Evolutionary conservation across 768 basidiomycete genomes (phyloP).

Genomic region (Psilocybe subaeruginosa): DNA sequence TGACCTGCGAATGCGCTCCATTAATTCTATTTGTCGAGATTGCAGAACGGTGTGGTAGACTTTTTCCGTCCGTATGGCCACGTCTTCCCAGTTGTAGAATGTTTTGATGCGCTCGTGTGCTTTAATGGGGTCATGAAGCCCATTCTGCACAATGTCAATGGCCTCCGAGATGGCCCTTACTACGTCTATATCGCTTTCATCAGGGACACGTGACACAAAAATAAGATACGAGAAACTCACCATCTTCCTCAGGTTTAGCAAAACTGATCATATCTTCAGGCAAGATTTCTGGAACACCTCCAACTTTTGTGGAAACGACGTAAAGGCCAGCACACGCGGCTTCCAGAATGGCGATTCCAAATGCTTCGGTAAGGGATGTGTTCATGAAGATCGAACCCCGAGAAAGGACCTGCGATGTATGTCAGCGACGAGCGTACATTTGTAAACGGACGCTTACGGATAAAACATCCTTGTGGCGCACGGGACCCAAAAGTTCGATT

Average conservation of each 20-base stretch:
- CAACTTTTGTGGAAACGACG: slow-evolving; percentile 92
- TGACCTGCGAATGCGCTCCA: slow-evolving; percentile 78
- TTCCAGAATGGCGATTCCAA: slow-evolving; percentile 97
- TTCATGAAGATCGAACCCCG: slow-evolving; percentile 93
- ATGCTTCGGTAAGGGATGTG: slow-evolving; percentile 94
- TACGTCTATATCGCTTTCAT: slow-evolving; percentile 58
- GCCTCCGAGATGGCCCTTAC: slow-evolving; percentile 83
- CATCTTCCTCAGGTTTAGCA: slow-evolving; percentile 91
- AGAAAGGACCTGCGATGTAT: slow-evolving; percentile 64
- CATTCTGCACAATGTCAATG: slow-evolving; percentile 65
- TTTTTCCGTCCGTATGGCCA: slow-evolving; percentile 78
- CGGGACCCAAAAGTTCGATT: slow-evolving; percentile 85
- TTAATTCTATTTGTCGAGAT: slow-evolving; percentile 67
- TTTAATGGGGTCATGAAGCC: slow-evolving; percentile 70
- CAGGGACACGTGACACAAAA: neutral
- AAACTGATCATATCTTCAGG: slow-evolving; percentile 96
- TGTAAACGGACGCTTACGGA: slow-evolving; percentile 48
- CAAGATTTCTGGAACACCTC: slow-evolving; percentile 94
- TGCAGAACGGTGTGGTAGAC: slow-evolving; percentile 78
- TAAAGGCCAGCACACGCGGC: slow-evolving; percentile 95
- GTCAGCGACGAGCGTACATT: neutral
- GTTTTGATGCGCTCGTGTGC: slow-evolving; percentile 79
- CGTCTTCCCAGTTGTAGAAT: slow-evolving; percentile 88
- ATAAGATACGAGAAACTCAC: slow-evolving; percentile 42
- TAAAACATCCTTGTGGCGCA: slow-evolving; percentile 82